phyloP scores from a whole-genome alignment of 768 basidiomycete genomes.

The Thelephora ganbajun region DNA sequence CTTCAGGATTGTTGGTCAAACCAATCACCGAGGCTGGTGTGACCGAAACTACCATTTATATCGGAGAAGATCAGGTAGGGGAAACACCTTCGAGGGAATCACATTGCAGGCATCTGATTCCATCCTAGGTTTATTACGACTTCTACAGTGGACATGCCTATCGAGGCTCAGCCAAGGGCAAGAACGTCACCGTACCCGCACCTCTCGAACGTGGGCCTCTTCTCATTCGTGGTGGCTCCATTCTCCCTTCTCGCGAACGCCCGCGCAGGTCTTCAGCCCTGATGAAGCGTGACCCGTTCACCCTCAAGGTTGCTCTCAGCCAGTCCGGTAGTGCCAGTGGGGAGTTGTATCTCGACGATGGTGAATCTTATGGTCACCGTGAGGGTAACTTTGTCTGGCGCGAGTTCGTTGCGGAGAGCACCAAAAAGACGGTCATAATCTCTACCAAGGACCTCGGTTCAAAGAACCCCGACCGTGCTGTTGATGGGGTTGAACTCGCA shows the following conservation, averaged over 20 bases:
- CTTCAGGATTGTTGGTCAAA: conserved; percentile 81
- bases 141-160: conserved; percentile 68
- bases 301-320: conserved; percentile 70
- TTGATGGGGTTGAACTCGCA: conserved; percentile 34
- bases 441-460: conserved; percentile 40
- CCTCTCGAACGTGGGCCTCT: conserved; percentile 73
- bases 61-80: conserved; percentile 71
- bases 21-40: conserved; percentile 71
- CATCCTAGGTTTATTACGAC: conserved; percentile 75
- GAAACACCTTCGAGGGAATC: not conserved
- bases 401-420: conserved; percentile 41
- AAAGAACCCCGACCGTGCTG: conserved; percentile 28
- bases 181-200: conserved; percentile 61
- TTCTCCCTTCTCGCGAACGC: conserved; percentile 78
- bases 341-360: conserved; percentile 92
- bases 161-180: conserved; percentile 51
- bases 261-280: conserved; percentile 73
- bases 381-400: conserved; percentile 80
- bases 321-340: conserved; percentile 45
- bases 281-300: conserved; percentile 90
- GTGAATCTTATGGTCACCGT: conserved; percentile 64
- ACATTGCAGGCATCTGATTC: not conserved
- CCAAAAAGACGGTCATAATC: conserved; percentile 30
- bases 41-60: conserved; percentile 60
- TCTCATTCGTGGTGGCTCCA: conserved; percentile 82